These are phyloP conservation scores for Trametes hirsuta DNA, from an alignment of 1,284 basidiomycete genomes.

Conservation along the genomic window DNA sequence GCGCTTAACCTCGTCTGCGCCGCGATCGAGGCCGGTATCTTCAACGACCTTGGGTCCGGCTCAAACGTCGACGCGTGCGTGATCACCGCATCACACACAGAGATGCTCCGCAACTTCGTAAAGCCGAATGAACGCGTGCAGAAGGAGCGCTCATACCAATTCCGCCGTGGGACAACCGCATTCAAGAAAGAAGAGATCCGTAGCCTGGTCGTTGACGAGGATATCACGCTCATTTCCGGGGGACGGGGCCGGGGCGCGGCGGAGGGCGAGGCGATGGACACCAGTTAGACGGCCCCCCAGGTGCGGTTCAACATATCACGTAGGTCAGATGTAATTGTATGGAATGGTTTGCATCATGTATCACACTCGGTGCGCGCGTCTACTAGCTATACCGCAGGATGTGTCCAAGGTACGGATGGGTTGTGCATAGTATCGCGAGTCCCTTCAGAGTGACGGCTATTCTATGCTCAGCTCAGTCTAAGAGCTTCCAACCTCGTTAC, in stretches of 20 bases:
- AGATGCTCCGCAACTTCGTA: slow-evolving; percentile 90
- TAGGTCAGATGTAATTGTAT: slow-evolving; percentile 24
- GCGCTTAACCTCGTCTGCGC: slow-evolving; percentile 86
- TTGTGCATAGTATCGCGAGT: background rate
- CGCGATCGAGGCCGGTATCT: slow-evolving; percentile 95
- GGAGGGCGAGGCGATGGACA: slow-evolving; percentile 73
- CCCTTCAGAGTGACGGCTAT: too few species aligned
- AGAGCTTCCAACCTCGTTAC: too few species aligned
- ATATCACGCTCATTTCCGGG: slow-evolving; percentile 52
- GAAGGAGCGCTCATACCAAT: slow-evolving; percentile 87
- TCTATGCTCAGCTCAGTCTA: too few species aligned
- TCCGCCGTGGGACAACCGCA: slow-evolving; percentile 86
- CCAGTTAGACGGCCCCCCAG: slow-evolving; percentile 21
- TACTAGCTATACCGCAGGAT: background rate
- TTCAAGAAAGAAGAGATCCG: slow-evolving; percentile 83
- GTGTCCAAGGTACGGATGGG: background rate
- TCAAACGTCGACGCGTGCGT: slow-evolving; percentile 98
- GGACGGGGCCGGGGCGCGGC: slow-evolving; percentile 7
- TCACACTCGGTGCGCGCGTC: background rate
- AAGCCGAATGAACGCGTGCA: slow-evolving; percentile 88
- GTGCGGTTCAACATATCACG: background rate
- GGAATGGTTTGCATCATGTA: background rate
- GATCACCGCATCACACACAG: slow-evolving; percentile 83
- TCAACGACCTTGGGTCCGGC: slow-evolving; percentile 98
- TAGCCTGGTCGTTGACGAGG: slow-evolving; percentile 73